These are phyloP conservation scores for Senna tora DNA, from an alignment of 306 rosid species.

Conservation along the genomic window DNA sequence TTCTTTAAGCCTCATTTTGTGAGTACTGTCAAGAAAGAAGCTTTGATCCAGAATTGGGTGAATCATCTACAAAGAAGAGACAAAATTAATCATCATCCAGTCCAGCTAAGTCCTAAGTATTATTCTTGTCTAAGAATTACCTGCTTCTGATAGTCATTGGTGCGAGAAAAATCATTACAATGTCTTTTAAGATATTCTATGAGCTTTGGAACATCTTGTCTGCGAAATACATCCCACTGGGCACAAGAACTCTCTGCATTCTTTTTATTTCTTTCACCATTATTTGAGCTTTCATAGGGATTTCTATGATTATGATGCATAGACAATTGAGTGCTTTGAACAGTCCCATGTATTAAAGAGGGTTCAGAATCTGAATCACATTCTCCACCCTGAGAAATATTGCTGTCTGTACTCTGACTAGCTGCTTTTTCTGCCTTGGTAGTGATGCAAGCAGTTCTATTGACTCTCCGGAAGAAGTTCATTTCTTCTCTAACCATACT, in stretches of 20 bases:
- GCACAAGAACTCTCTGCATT: conserved; percentile 52
- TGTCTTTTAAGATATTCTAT: conserved; percentile 77
- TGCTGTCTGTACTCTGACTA: conserved; percentile 45
- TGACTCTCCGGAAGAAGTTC: conserved; percentile 66
- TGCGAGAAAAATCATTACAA: conserved; percentile 53
- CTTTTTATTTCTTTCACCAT: conserved; percentile 38
- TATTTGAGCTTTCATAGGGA: conserved; percentile 43
- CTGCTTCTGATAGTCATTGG: conserved; percentile 45
- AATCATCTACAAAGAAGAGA: conserved; percentile 64
- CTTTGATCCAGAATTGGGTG: conserved; percentile 92
- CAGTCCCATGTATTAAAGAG: conserved; percentile 40
- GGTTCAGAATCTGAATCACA: conserved; percentile 46
- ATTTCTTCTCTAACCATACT: conserved; percentile 52
- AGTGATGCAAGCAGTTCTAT: conserved; percentile 61
- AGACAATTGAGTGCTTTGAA: conserved; percentile 35
- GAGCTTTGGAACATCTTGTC: conserved; percentile 93
- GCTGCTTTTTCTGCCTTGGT: conserved; percentile 40
- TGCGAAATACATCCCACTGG: conserved; percentile 93
- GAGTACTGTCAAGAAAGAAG: conserved; percentile 75
- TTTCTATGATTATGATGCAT: conserved; percentile 34
- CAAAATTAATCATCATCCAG: conserved; percentile 34
- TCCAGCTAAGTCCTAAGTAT: conserved; percentile 33
- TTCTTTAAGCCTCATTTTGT: conserved; percentile 84
- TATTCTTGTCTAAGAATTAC: conserved; percentile 48
- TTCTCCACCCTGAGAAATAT: conserved; percentile 47